Percentiles rank a stretch among this genome's conserved stretches.
These are phyloP conservation scores for Diaporthe australafricana DNA, from an alignment of 2,329 filamentous ascomycete genomes.

Conservation along the genomic window DNA sequence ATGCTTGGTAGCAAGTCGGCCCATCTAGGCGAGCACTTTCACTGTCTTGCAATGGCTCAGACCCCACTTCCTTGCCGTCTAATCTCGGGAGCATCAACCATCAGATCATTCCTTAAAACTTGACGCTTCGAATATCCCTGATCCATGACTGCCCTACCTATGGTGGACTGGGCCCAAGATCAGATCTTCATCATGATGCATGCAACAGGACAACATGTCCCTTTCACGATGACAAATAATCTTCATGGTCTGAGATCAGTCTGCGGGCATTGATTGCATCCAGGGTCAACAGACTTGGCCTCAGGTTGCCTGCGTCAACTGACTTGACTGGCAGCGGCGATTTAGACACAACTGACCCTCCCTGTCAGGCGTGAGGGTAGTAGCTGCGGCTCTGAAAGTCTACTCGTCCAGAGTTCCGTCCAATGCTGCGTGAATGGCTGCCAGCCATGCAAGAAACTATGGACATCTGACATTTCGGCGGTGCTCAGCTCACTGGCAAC, in stretches of 20 bases:
- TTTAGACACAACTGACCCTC: background rate
- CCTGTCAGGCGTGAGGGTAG: background rate
- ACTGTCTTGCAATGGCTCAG: slow-evolving; percentile 1
- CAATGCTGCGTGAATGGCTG: background rate
- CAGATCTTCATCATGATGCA: background rate
- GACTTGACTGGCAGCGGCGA: slow-evolving; percentile 3
- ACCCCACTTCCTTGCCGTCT: slow-evolving; percentile 19
- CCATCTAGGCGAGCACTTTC: background rate
- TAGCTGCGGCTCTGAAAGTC: background rate
- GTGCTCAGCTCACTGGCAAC: slow-evolving; percentile 3
- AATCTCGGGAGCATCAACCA: slow-evolving; percentile 30
- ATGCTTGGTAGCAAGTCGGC: background rate
- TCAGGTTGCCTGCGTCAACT: slow-evolving; percentile 6
- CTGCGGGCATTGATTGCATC: background rate
- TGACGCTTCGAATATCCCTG: background rate
- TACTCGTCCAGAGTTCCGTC: too few species aligned
- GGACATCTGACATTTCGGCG: background rate
- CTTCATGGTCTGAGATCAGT: slow-evolving; percentile 13
- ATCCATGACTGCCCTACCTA: slow-evolving; percentile 9
- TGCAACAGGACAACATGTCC: background rate
- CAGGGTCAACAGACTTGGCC: background rate
- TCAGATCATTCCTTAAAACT: slow-evolving; percentile 20
- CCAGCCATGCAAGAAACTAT: background rate
- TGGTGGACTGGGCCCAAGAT: background rate
- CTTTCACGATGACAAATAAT: background rate